These are phyloP conservation scores for Xylariaceae sp. DNA, from an alignment of 2,329 filamentous ascomycete species.

Conservation along the genomic window DNA sequence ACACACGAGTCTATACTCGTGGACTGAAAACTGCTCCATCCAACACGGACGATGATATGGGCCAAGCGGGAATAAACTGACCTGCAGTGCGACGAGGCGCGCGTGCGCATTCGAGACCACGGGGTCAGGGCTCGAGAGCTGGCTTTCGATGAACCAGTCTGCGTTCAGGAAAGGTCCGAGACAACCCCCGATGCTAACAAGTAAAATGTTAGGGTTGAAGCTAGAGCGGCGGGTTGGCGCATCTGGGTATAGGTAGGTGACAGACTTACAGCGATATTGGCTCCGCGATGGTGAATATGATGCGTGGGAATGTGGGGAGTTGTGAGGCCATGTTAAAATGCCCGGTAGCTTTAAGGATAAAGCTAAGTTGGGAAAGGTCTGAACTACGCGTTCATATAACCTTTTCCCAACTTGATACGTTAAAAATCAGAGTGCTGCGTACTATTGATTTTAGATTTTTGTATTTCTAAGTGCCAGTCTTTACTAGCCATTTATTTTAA, in stretches of 20 bases:
- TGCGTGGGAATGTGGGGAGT: constrained; percentile 64
- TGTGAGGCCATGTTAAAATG: constrained; percentile 67
- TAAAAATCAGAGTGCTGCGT: too few species aligned
- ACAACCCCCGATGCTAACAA: constrained; percentile 53
- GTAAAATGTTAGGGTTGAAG: constrained; percentile 1
- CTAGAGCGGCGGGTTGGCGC: neutral
- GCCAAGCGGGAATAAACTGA: neutral
- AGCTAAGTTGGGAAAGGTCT: too few species aligned
- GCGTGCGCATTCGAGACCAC: constrained; percentile 47
- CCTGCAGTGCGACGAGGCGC: constrained; percentile 56
- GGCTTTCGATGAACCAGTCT: constrained; percentile 65
- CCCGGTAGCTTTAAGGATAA: too few species aligned
- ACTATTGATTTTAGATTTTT: too few species aligned
- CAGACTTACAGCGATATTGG: constrained; percentile 65
- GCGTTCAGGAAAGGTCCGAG: constrained; percentile 58
- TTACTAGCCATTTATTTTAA: too few species aligned
- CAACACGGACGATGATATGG: too few species aligned
- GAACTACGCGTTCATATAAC: too few species aligned
- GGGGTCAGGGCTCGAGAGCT: constrained; percentile 50
- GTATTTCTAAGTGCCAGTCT: too few species aligned
- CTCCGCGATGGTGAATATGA: constrained; percentile 70
- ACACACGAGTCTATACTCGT: too few species aligned
- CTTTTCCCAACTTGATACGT: too few species aligned
- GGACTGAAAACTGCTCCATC: too few species aligned
- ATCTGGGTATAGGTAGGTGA: constrained; percentile 1